A percentile compares a stretch with the other conserved stretches of the same genome.
phyloP scores from a whole-genome alignment of 2,329 filamentous ascomycete species.

The Trichoderma sp. region DNA sequence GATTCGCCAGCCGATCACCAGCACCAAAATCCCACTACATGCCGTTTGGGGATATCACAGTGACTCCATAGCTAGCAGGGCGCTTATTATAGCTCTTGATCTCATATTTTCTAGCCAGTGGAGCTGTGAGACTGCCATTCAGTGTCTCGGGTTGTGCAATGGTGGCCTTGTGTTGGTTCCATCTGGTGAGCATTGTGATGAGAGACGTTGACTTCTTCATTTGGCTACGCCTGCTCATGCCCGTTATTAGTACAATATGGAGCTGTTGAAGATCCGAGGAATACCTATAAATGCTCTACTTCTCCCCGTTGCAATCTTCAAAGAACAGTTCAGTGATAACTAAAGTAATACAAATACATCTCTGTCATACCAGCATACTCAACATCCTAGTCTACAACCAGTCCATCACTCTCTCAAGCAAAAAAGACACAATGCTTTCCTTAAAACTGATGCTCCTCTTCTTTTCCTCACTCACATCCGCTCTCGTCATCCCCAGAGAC shows the following conservation, averaged over 20 bases:
- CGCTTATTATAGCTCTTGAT: slow-evolving; percentile 13
- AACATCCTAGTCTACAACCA: neutral
- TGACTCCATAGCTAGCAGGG: slow-evolving; percentile 3
- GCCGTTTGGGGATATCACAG: slow-evolving; percentile 11
- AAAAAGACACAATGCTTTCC: slow-evolving; percentile 27
- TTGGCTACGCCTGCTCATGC: neutral
- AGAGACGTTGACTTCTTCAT: neutral
- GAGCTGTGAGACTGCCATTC: slow-evolving; percentile 6
- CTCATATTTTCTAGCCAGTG: neutral
- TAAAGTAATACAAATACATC: no score
- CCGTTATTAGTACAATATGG: neutral
- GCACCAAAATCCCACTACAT: neutral
- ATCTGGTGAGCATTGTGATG: neutral
- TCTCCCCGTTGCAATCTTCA: neutral
- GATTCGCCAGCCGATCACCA: slow-evolving; percentile 11
- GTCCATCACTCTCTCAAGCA: neutral
- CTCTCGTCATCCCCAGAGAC: slow-evolving; percentile 25
- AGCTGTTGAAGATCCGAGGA: neutral
- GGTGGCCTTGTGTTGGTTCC: neutral
- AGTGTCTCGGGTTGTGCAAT: slow-evolving; percentile 8
- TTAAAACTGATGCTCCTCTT: slow-evolving; percentile 27
- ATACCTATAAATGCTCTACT: neutral
- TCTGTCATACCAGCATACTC: neutral
- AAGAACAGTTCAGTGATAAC: neutral
- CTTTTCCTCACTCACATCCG: slow-evolving; percentile 30